Evolutionary conservation across 805 yeast species (phyloP).

Genomic region (Jamesozyma spencerorum): DNA sequence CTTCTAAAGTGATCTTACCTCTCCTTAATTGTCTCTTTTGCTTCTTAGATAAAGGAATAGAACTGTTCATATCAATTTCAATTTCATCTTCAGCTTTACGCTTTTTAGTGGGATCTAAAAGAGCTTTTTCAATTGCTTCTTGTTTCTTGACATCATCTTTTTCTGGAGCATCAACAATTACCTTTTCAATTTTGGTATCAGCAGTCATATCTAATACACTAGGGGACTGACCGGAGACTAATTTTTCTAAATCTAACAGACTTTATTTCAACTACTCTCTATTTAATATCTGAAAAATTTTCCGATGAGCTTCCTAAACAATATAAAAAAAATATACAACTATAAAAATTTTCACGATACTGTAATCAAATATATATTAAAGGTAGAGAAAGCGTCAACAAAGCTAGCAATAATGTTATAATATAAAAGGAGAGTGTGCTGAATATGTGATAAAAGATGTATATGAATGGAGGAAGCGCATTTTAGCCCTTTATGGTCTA

Average conservation of each 20-base stretch:
- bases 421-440: no score
- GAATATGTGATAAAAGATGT: no score
- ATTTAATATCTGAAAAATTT: neutral
- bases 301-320: constrained; percentile 1
- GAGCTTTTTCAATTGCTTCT: constrained; percentile 27
- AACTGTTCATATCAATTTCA: constrained; percentile 57
- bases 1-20: constrained; percentile 56
- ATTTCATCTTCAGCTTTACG: constrained; percentile 43
- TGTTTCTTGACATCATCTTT: constrained; percentile 11
- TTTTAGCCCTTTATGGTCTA: no score
- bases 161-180: neutral
- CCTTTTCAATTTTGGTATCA: neutral
- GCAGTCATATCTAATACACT: neutral
- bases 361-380: no score
- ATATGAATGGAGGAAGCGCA: no score
- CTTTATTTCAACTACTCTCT: neutral
- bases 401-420: no score
- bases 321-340: no score
- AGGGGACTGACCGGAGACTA: no score
- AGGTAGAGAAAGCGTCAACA: no score
- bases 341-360: no score
- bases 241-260: neutral
- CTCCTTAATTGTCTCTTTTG: constrained; percentile 80
- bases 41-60: constrained; percentile 82
- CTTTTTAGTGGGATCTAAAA: constrained; percentile 29